A percentile compares a stretch with the other conserved stretches of the same genome.
Evolutionary conservation across 2,329 filamentous ascomycete genomes (phyloP).

Genomic region (Truncatella angustata): DNA sequence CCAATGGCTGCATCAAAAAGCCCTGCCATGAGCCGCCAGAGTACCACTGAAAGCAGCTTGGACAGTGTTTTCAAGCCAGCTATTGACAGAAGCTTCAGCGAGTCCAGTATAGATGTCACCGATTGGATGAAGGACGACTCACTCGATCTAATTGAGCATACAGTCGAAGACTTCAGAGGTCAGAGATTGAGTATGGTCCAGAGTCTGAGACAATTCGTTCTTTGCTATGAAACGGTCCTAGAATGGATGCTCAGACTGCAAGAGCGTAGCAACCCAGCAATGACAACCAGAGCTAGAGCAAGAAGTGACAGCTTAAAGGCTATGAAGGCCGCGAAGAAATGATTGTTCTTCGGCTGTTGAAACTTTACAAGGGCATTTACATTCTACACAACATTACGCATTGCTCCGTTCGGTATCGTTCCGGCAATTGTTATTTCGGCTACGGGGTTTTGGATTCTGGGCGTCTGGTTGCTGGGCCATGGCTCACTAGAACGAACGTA

Average conservation of each 20-base stretch:
- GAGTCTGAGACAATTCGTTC: constrained; percentile 85
- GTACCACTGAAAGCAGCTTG: neutral
- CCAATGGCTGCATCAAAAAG: constrained; percentile 23
- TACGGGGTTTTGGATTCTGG: too few species aligned
- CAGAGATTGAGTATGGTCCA: constrained; percentile 97
- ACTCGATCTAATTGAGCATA: constrained; percentile 78
- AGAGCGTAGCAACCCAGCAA: constrained; percentile 26
- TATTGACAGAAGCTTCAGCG: neutral
- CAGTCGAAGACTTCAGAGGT: constrained; percentile 84
- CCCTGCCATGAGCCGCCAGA: constrained; percentile 12
- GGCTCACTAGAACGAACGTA: too few species aligned
- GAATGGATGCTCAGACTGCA: constrained; percentile 72
- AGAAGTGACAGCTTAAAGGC: constrained; percentile 34
- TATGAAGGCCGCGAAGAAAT: too few species aligned
- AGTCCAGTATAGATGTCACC: constrained; percentile 39
- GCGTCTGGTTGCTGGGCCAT: too few species aligned
- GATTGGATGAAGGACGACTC: constrained; percentile 69
- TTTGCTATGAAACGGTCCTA: constrained; percentile 92
- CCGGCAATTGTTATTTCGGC: too few species aligned
- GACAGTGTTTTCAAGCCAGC: neutral
- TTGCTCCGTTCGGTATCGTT: too few species aligned
- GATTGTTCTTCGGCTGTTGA: too few species aligned
- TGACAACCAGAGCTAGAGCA: constrained; percentile 22
- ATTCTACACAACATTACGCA: too few species aligned
- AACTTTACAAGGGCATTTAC: too few species aligned